Evolutionary conservation across 345 rosid species (phyloP), one percentile per base, ranked within the genome.

Genomic region (Eucalyptus pauciflora): DNA sequence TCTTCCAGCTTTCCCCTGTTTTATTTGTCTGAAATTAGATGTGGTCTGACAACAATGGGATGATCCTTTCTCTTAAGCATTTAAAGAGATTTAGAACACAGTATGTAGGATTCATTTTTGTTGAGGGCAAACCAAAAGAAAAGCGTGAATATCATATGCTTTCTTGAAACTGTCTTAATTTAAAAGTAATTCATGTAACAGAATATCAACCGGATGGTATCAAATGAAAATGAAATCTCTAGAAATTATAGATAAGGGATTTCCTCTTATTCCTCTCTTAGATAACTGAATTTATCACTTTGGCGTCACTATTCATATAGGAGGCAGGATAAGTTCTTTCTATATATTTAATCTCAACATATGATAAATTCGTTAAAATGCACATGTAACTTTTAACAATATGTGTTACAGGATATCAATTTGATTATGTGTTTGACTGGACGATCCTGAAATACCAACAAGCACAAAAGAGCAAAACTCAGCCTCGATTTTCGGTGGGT

Each of bases 381-480:
- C 7, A 14, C 83, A 18, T 71, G 46, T 71, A 37, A 86, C 45
- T 51, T 31, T 14, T 86, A 52, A 52, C 27, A 15, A 33, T 50
- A 33, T 52, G 46, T 51, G n/a, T 50, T 52, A 5, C 60, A 94
- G 95, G 94, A 50, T 92, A 88, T 86, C 93, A 91, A 83, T 93
- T 92, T 89, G 94, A 94, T 90, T 91, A 89, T 49, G 88, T 93
- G 15, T 94, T 91, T 91, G 95, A 93, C 88, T 94, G 95, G 94
- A 93, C 96, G 12, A 92, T 94, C 91, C 91, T 93, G 22, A 94
- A 94, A 89, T 92, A 92, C 89, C 94, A 96, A 89, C 95, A 95
- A 90, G 92, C 96, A 33, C 97, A 94, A 88, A 96, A 93, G 91
- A 88, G 87, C 88, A 94, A 93, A 94, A 90, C 92, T 93, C 98